phyloP scores from a whole-genome alignment of 129 eudicot genomes.

The Centella asiatica region DNA sequence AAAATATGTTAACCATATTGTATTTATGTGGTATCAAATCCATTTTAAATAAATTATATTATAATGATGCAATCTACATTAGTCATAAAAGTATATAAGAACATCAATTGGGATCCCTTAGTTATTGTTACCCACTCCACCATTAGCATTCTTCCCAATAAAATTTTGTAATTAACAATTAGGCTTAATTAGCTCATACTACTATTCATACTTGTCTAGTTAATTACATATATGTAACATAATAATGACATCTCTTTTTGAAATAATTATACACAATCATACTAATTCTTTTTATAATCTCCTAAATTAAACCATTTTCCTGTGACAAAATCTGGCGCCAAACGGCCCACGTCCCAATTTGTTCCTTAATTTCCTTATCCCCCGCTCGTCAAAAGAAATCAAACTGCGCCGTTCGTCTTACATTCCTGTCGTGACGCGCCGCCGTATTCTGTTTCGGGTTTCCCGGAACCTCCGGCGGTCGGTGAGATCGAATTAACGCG shows the following conservation, averaged over 20 bases:
- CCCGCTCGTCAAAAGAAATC: constrained; percentile 35
- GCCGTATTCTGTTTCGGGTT: constrained; percentile 15
- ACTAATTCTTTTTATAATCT: not conserved
- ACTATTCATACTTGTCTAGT: too few relatives aligned
- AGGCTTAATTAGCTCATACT: too few relatives aligned
- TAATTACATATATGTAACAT: too few relatives aligned
- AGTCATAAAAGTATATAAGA: too few relatives aligned
- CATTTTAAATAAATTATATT: too few relatives aligned
- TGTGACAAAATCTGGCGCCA: constrained; percentile 7
- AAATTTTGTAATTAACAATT: too few relatives aligned
- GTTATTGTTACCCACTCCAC: too few relatives aligned
- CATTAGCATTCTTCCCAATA: too few relatives aligned
- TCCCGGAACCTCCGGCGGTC: constrained; percentile 59
- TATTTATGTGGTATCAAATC: too few relatives aligned
- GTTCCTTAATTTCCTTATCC: not conserved
- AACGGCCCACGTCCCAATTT: not conserved
- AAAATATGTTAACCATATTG: too few relatives aligned
- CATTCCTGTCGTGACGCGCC: constrained; percentile 9
- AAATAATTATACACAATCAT: not conserved
- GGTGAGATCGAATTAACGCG: constrained; percentile 56
- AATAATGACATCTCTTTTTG: not conserved
- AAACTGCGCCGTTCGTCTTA: constrained; percentile 40
- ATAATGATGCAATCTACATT: too few relatives aligned
- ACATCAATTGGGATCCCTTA: too few relatives aligned
- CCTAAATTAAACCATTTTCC: not conserved